These are phyloP conservation scores for Parasitella parasitica DNA, from an alignment of 371 early-diverging fungal genomes.

Conservation along the genomic window DNA sequence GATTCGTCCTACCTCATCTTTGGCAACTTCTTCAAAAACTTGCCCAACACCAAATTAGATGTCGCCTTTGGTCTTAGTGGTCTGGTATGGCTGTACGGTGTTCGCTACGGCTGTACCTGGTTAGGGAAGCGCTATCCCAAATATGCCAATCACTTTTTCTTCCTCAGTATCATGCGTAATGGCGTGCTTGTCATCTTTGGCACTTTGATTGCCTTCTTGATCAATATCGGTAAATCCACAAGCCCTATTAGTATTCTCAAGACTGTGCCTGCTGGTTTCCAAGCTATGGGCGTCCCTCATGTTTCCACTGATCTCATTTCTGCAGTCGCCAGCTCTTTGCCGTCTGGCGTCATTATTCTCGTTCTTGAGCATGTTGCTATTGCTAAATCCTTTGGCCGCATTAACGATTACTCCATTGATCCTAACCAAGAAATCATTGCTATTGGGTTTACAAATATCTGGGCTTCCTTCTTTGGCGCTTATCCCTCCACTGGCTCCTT, in stretches of 20 bases:
- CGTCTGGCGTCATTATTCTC: constrained; percentile 70
- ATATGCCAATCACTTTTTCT: constrained; percentile 41
- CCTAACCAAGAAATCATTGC: constrained; percentile 87
- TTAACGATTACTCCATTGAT: constrained; percentile 65
- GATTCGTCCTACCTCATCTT: constrained; percentile 58
- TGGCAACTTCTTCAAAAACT: constrained; percentile 49
- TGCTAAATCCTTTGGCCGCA: constrained; percentile 76
- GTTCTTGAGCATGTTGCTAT: constrained; percentile 87
- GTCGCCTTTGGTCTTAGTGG: constrained; percentile 54
- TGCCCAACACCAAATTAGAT: constrained; percentile 52
- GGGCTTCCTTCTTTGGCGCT: constrained; percentile 79
- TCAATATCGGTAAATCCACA: constrained; percentile 41
- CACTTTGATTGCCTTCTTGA: constrained; percentile 45
- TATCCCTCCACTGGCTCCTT: constrained; percentile 54
- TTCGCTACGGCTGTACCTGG: constrained; percentile 41
- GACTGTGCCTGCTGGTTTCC: constrained; percentile 71
- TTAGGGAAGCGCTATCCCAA: constrained; percentile 45
- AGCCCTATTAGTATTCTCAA: constrained; percentile 64
- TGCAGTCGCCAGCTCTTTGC: constrained; percentile 52
- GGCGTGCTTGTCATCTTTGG: constrained; percentile 48
- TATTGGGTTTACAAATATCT: constrained; percentile 79
- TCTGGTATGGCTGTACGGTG: constrained; percentile 49
- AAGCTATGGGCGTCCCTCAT: constrained; percentile 56
- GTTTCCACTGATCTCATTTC: constrained; percentile 39
- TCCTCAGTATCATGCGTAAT: constrained; percentile 55